phyloP scores from a whole-genome alignment of 2,329 filamentous ascomycete species.

The Neonectria sp. region DNA sequence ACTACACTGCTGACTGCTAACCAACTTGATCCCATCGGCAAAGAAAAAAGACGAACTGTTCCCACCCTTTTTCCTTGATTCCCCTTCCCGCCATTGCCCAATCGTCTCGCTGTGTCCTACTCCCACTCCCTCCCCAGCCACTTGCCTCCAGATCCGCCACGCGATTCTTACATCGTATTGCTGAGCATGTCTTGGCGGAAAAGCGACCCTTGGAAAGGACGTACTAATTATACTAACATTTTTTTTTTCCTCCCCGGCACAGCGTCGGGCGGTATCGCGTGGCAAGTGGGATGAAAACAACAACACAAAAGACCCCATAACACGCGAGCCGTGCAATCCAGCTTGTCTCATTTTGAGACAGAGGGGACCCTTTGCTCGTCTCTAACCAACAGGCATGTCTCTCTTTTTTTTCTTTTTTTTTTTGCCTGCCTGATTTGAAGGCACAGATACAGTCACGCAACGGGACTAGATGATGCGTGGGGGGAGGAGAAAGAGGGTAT shows the following conservation, averaged over 20 bases:
- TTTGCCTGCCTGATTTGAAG: not conserved
- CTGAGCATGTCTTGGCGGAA: conserved; percentile 13
- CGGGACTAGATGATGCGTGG: conserved; percentile 15
- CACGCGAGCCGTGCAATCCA: conserved; percentile 1
- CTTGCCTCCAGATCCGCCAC: conserved; percentile 28
- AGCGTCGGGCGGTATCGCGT: not conserved
- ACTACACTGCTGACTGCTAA: not conserved
- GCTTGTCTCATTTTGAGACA: conserved; percentile 26
- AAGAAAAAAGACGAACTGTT: conserved; percentile 13
- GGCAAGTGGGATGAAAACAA: not conserved
- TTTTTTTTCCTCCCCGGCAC: not conserved
- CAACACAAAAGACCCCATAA: conserved; percentile 8
- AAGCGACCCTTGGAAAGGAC: not conserved
- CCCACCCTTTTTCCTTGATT: conserved; percentile 12
- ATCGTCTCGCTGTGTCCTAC: conserved; percentile 18
- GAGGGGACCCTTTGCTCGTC: conserved; percentile 13
- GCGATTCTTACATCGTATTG: conserved; percentile 30
- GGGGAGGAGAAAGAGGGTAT: not conserved
- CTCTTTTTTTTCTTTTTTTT: not conserved
- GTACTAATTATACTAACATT: not conserved
- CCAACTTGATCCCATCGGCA: not conserved
- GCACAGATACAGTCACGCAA: not conserved
- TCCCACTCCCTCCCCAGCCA: conserved; percentile 22
- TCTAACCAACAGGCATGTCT: conserved; percentile 1
- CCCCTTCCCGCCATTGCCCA: conserved; percentile 26